Base-by-base conservation (phyloP, 2,329 filamentous ascomycete genomes). In the Fusarium burgessii region DNA sequence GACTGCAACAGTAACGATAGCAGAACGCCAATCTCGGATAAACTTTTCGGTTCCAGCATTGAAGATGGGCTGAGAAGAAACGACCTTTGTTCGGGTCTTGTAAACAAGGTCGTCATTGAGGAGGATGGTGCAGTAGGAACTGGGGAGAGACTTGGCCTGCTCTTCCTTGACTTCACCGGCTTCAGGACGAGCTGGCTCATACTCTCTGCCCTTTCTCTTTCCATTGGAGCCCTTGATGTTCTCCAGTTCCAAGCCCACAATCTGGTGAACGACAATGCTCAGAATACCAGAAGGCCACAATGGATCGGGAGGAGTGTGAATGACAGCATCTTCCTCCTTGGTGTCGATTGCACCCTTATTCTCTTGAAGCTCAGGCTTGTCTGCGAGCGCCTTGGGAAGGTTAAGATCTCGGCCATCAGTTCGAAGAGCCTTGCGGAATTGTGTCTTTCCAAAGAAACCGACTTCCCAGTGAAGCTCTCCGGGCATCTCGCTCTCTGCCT, bases 401-500 rank as follows among this genome's bases (percentile, higher is more conserved):
- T 88, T 91, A 63, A 90, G 87, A 78, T 97, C 92, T 82, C 94
- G 93, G 45, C 95, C 95, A 77, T 97, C 93, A 1, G 94, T 97
- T 42, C 93, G 89, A 47, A 98, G 86, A 15, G 94, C 93, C 69
- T 91, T 89, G 58, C 95, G 89, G 82, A 98, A 94, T 72, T 94
- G 90, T 2, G 95, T 94, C 83, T 97, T 98, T 74, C 91, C 91
- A 75, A 98, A 98, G 83, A 92, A 98, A 10, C 95, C 96, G 49
- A 98, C 94, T 80, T 98, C 95, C 95, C 95, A 98, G 78, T 97
- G 91, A 41, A 99, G 87, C 77, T 97, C 91, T 32, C 96, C 95
- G 0, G 96, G 96, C 94, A 98, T 98, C 52, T 89, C 88, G 72
- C 90, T 95, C 15, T 92, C 94, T 25, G 93, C 91, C 75, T 96